phyloP scores from a whole-genome alignment of 2,329 filamentous ascomycete species.

The Trichophyton verrucosum region DNA sequence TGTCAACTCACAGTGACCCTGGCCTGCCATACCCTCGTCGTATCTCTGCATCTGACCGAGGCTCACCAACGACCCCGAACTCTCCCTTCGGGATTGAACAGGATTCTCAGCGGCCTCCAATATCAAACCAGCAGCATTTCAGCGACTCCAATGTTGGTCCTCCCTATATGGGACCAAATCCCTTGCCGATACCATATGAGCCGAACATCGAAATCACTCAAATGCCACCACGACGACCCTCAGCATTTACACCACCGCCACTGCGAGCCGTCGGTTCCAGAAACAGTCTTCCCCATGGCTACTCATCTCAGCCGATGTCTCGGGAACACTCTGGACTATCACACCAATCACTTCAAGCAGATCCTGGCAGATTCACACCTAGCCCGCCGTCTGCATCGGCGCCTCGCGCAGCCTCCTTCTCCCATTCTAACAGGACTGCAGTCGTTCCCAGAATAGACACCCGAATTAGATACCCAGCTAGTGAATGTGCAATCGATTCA shows the following conservation, averaged over 20 bases:
- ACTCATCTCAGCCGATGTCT: slow-evolving; percentile 21
- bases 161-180: slow-evolving; percentile 4
- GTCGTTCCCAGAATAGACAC: slow-evolving; percentile 6
- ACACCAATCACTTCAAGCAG: slow-evolving; percentile 16
- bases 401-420: slow-evolving; percentile 4
- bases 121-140: neutral
- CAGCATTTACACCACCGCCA: slow-evolving; percentile 3
- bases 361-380: slow-evolving; percentile 10
- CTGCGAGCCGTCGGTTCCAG: slow-evolving; percentile 3
- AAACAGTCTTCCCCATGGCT: slow-evolving; percentile 14
- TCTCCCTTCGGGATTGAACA: slow-evolving; percentile 1
- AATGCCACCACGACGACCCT: slow-evolving; percentile 14
- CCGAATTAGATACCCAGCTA: slow-evolving; percentile 2
- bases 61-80: neutral
- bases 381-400: neutral
- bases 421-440: neutral
- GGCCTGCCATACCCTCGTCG: slow-evolving; percentile 3
- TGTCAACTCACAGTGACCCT: slow-evolving; percentile 11
- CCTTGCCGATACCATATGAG: slow-evolving; percentile 23
- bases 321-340: slow-evolving; percentile 20
- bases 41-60: slow-evolving; percentile 1
- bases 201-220: slow-evolving; percentile 23
- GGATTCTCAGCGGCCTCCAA: neutral
- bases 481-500: slow-evolving; percentile 9
- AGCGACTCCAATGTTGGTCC: neutral